phyloP scores from a whole-genome alignment of 164 flowering plant genomes.

The Magnolia officinalis region DNA sequence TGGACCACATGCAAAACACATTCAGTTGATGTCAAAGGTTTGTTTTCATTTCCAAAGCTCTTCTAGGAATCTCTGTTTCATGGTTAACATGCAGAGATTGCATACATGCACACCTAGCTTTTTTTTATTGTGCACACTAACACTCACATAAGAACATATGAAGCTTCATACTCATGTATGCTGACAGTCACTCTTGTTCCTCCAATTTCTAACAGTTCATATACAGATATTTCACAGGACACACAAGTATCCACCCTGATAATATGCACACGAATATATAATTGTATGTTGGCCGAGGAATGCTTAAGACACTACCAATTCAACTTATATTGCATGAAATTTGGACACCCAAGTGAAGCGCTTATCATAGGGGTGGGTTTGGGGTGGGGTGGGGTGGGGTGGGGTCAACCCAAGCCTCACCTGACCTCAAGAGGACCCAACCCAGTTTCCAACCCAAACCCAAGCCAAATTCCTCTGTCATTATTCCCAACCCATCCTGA shows the following conservation, averaged over 20 bases:
- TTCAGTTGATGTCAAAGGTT: slow-evolving; percentile 78
- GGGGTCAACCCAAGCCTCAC: too few relatives aligned
- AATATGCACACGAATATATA: background rate
- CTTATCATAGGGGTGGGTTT: too few relatives aligned
- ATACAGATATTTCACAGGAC: background rate
- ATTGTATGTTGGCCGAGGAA: background rate
- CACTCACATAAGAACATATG: background rate
- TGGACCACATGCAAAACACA: slow-evolving; percentile 68
- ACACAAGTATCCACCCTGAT: background rate
- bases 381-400: too few relatives aligned
- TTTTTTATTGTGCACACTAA: background rate
- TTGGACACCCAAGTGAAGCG: too few relatives aligned
- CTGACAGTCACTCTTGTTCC: background rate
- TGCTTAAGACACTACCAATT: background rate
- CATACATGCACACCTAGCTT: background rate
- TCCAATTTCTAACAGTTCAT: background rate
- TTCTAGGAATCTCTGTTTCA: background rate
- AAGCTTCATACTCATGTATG: background rate
- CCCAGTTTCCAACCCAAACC: too few relatives aligned
- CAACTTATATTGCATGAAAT: too few relatives aligned
- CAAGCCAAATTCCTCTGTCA: too few relatives aligned
- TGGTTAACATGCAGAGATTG: background rate
- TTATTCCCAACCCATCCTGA: too few relatives aligned
- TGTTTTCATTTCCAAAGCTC: slow-evolving; percentile 1
- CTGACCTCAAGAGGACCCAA: too few relatives aligned